Base-by-base conservation (phyloP, 83 land plant species). In the Thuja plicata region DNA sequence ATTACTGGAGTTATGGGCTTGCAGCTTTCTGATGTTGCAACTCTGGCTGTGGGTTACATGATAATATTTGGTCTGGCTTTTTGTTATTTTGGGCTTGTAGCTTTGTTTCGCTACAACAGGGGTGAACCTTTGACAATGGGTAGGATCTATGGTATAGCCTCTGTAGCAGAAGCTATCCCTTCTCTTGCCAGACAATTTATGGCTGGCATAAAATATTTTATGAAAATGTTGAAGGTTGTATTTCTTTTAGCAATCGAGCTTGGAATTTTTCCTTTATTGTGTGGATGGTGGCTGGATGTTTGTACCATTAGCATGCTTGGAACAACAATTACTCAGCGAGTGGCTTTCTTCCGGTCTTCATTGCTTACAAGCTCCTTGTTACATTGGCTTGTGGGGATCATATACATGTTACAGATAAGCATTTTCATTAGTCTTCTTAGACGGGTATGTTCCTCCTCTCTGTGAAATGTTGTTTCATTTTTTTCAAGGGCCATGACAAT, bases 251-350 rank as follows among this genome's bases (percentile, higher is more conserved):
- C 96, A 30, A 95, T 98, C 89, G 99, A 98, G 88, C 95, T 98
- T 87, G 99, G 99, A 55, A 93, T 98, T 34, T 98, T 98, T 73
- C 99, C 99, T 73, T 89, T 98, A 60, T 90, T 98, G 91, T 98
- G 99, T 91, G 99, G 99, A 10, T 98, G 99, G 99, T 98, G 99
- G 99, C 92, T 98, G 55, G 99, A 98, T 92, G 88, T 98, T 5
- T 98, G 99, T 86, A 98, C 99, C 15, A 91, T 98, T 41, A 98
- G 94, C 52, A 98, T 98, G 99, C 92, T 96, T 70, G 98, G 97
- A 54, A 92, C 94, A 48, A 90, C 96, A 54, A 87, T 98, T 57
- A 45, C 95, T 52, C 95, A 98, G 87, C 93, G 99, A 35, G 94
- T 97, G 35, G 93, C 92, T 6, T 98, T 98, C 87, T 98, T 97